Conservation (phyloP, 1,284 basidiomycete genomes). For the Trichosporon ovoides region DNA sequence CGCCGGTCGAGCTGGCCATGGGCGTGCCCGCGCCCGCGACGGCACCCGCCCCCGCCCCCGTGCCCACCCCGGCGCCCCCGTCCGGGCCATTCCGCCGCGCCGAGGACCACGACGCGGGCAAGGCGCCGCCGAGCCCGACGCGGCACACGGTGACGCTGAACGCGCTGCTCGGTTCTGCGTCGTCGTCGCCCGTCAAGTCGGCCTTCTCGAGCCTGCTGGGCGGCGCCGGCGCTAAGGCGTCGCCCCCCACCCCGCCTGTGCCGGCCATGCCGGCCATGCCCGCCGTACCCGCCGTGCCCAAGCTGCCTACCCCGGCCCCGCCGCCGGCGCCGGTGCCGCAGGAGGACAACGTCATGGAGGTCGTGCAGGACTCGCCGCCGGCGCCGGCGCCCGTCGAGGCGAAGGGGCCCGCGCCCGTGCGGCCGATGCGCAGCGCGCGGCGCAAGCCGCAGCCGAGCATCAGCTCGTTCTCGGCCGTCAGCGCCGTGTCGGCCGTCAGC, state of each 20-base stretch:
- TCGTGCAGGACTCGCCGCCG: not conserved
- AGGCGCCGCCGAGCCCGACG: not conserved
- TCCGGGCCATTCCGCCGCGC: not conserved
- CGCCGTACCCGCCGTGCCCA: not conserved
- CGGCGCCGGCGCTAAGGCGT: no score
- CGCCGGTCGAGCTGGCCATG: not conserved
- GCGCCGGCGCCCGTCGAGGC: not conserved
- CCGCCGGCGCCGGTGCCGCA: not conserved
- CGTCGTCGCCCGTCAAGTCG: not conserved
- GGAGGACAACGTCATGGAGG: not conserved
- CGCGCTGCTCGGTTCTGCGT: not conserved
- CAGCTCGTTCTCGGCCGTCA: not conserved
- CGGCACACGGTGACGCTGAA: conserved; percentile 2
- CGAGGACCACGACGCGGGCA: not conserved
- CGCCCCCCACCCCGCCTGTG: no score
- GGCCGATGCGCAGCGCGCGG: not conserved
- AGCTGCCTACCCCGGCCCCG: not conserved
- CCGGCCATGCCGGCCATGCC: not conserved
- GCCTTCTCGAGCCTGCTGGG: not conserved
- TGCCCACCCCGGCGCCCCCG: no score
- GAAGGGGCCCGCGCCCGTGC: not conserved
- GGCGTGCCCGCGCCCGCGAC: not conserved
- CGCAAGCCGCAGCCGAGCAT: not conserved
- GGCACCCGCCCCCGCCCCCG: not conserved
- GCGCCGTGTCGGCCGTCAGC: not conserved